A percentile compares a stretch with the other conserved stretches of the same genome.
Evolutionary conservation across 1,284 basidiomycete genomes (phyloP).

Genomic region (Ustilago nuda): DNA sequence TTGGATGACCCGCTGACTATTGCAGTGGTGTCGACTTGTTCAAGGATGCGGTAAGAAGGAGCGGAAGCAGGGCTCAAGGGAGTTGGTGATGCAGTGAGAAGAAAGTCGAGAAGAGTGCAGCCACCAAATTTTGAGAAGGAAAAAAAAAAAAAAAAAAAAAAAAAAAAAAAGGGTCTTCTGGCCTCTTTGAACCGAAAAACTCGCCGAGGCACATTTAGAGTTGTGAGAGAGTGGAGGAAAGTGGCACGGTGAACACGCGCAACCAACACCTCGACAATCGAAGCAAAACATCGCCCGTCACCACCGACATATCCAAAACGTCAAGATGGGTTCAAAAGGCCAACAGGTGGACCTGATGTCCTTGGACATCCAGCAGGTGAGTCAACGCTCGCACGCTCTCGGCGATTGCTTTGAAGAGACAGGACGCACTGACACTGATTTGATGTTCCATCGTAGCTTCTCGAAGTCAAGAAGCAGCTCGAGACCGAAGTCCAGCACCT

Average conservation of each 20-base stretch:
- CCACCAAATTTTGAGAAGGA: background rate
- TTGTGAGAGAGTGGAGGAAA: background rate
- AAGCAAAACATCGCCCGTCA: background rate
- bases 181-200: conserved; percentile 12
- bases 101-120: background rate
- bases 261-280: conserved; percentile 6
- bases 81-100: too few species aligned
- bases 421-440: background rate
- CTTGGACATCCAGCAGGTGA: conserved; percentile 56
- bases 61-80: background rate
- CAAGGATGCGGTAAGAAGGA: background rate
- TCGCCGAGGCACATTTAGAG: conserved; percentile 9
- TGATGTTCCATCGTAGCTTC: conserved; percentile 38
- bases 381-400: conserved; percentile 6
- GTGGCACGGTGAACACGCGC: background rate
- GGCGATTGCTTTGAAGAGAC: background rate
- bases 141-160: background rate
- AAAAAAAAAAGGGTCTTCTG: conserved; percentile 5
- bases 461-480: conserved; percentile 65
- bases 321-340: conserved; percentile 43
- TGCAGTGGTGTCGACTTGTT: too few species aligned
- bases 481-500: conserved; percentile 89
- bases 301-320: background rate
- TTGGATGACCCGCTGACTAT: too few species aligned
- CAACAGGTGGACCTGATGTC: conserved; percentile 60